These are phyloP conservation scores for Colletotrichum abscissum DNA, from an alignment of 2,329 filamentous ascomycete genomes.

Conservation along the genomic window DNA sequence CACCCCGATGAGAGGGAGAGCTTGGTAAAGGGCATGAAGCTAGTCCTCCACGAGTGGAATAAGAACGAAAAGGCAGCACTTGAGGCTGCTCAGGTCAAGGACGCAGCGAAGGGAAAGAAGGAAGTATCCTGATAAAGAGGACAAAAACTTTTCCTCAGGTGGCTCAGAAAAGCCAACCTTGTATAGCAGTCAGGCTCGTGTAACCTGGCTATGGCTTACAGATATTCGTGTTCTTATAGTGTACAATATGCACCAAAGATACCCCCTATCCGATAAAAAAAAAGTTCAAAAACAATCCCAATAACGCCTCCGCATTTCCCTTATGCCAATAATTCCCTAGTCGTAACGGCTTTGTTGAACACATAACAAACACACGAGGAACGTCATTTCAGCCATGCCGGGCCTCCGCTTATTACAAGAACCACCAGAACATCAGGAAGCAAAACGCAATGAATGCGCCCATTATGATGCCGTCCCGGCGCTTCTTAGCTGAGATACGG, in stretches of 20 bases:
- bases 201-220: slow-evolving; percentile 11
- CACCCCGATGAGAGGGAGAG: slow-evolving; percentile 74
- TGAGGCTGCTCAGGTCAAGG: slow-evolving; percentile 10
- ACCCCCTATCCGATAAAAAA: slow-evolving; percentile 26
- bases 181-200: not conserved
- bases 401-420: slow-evolving; percentile 60
- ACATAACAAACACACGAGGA: slow-evolving; percentile 13
- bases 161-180: slow-evolving; percentile 12
- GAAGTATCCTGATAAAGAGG: not conserved
- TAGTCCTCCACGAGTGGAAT: slow-evolving; percentile 70
- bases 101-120: slow-evolving; percentile 1
- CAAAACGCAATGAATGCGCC: slow-evolving; percentile 92
- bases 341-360: slow-evolving; percentile 30
- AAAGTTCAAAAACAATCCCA: not conserved
- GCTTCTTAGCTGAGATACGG: slow-evolving; percentile 93
- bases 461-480: slow-evolving; percentile 94
- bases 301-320: slow-evolving; percentile 35
- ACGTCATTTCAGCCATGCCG: slow-evolving; percentile 10
- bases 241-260: slow-evolving; percentile 37
- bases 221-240: slow-evolving; percentile 35
- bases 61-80: slow-evolving; percentile 49
- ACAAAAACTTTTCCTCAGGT: slow-evolving; percentile 5
- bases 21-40: slow-evolving; percentile 72
- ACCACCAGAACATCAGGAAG: slow-evolving; percentile 86
- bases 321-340: slow-evolving; percentile 34